Evolutionary conservation across 1,284 basidiomycete genomes (phyloP), one percentile per base, ranked within the genome.

Genomic region (Fistulina hepatica): DNA sequence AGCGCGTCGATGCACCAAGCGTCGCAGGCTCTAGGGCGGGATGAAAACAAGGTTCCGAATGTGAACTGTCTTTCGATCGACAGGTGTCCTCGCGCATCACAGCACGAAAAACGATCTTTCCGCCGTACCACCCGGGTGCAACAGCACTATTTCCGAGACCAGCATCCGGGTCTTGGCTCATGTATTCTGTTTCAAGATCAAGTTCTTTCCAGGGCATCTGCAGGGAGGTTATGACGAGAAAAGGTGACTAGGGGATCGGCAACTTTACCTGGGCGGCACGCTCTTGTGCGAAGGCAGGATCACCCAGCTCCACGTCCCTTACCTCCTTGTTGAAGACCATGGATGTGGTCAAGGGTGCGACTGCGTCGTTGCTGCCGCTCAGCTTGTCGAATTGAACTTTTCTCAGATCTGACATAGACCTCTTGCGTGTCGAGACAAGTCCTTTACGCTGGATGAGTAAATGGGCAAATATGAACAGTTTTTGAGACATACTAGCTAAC

Each of bases 131-230:
- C 2, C 24, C 32, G 2, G 43, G 44, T 26, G 50, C 48, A 2
- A 43, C 39, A 33, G 35, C 5, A 21, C 25, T 37, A 38, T 54
- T 53, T 1, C 60, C 61, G 9, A 62, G 44, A 5, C 48, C 52
- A 6, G 51, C 48, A 6, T 43, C 38, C 0, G 47, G 52, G 34
- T 57, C 34, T 0, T 39, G n/a, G 5, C 11, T 17, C 4, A 63
- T 47, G 1, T 51, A 49, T 0, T 25, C 13, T 4, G 52, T 49
- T 39, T 67, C 65, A 6, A 20, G 23, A 37, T 66, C 64, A 1
- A 65, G 51, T 38, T 65, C 61, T 5, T 37, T 37, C 61, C 63
- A 66, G 0, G 63, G 63, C 3, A 41, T 43, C 61, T 65, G 25
- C 17, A 12, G 25, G 30, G 16, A 31, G 15, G n/a, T 33, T 7